phyloP scores from a whole-genome alignment of 176 grass and related monocot genomes.

The Hsuehochloa calcarea region DNA sequence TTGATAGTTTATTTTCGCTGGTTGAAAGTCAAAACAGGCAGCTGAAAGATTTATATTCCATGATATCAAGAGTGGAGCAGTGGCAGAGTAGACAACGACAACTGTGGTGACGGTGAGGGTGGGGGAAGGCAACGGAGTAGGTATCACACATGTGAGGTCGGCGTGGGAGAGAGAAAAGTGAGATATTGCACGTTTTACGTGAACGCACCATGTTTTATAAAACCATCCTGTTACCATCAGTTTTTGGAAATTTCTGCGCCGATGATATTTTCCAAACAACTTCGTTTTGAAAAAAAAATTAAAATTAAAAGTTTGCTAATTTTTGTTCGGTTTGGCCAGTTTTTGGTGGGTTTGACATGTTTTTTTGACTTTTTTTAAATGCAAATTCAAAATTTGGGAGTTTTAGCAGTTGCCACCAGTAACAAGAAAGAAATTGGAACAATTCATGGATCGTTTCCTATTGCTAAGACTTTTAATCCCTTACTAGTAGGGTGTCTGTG shows the following conservation, averaged over 20 bases:
- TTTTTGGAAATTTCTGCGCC: background rate
- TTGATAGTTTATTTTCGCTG: background rate
- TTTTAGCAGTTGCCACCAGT: fast-evolving
- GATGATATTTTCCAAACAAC: background rate
- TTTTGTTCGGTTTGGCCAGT: background rate
- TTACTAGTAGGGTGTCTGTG: too few species aligned
- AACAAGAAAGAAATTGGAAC: background rate
- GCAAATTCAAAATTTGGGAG: background rate
- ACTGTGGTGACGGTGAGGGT: background rate
- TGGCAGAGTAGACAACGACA: background rate
- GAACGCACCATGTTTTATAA: background rate
- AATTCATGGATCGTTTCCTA: background rate
- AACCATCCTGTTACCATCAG: background rate
- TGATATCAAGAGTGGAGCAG: background rate
- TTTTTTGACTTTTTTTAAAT: background rate
- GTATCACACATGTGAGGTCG: background rate
- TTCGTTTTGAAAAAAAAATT: background rate
- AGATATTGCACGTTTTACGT: background rate
- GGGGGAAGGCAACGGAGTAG: background rate
- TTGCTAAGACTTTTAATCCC: background rate
- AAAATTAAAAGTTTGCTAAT: background rate
- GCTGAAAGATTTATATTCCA: background rate
- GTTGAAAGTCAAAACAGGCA: background rate
- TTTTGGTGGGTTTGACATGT: background rate
- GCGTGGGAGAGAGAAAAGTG: background rate